Base-by-base conservation (phyloP, 805 yeast genomes). In the Geotrichum ghanense region DNA sequence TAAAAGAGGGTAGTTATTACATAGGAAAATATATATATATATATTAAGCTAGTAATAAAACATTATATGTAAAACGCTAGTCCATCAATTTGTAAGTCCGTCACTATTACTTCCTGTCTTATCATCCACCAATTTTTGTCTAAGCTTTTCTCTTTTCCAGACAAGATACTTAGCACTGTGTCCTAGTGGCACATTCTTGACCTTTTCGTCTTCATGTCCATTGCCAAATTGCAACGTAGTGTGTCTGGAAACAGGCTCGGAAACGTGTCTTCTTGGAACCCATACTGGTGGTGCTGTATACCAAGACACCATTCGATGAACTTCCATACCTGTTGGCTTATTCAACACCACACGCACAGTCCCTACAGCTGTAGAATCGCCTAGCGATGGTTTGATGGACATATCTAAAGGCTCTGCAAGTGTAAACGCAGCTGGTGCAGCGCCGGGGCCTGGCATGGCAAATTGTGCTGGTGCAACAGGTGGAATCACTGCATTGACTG, bases 161-260 rank as follows among this genome's bases (percentile, higher is more conserved):
- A 86, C 84, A 58, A 87, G 61, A 58, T 83, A 88, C 56, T 72
- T 71, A 1, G 87, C 85, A 45, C 83, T 75, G 56, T 86, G 94
- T 3, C 94, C 87, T 2, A 47, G 52, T 3, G 58, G 56, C 3
- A 52, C 54, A n/a, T 56, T 57, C n/a, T 53, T 50, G 34, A 56
- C 61, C 7, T 61, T 48, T 44, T 55, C 61, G 20, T 53, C 53
- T 22, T 50, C 55, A 14, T 53, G 43, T 52, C 49, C 57, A 23
- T 48, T 50, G 21, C 48, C 50, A 21, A 54, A 61, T 14, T 49
- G 53, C 14, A 54, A 58, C 27, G 52, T 57, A 19, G 51, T 53
- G 20, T 51, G 51, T 40, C 54, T 56, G 22, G 50, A 51, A 19
- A 56, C 51, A 22, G 54, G 54, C 51, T 41, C 58, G 48, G 39